Evolutionary conservation across 169 alveolate genomes (phyloP), one percentile per base, ranked within the genome.

Genomic region (Besnoitia besnoiti): DNA sequence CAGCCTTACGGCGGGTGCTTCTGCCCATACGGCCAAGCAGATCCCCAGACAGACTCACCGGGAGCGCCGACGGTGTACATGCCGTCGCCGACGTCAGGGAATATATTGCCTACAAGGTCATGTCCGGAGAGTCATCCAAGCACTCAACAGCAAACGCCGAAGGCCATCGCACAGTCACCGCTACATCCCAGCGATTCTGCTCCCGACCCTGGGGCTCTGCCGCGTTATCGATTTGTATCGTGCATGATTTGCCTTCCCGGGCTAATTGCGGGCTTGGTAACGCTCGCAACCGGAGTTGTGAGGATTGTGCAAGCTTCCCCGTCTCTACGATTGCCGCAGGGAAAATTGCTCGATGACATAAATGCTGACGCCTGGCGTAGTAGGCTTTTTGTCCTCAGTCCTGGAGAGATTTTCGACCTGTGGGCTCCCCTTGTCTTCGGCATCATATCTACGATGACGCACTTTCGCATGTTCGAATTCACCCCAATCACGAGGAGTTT

Each of bases 61-160:
- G 87, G 87, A 21, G 87, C 87, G 12, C 87, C 87, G n/a, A 77
- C 87, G 14, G 87, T 77, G 42, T 77, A 77, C 61, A 77, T 77
- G 87, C 87, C 87, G 47, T 77, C 87, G 50, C 87, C 87, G 35
- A 42, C 40, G 40, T 77, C 87, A 0, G 87, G 87, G n/a, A 46
- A 30, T 39, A 59, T 46, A 16, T 27, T 30, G 33, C 87, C 87
- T 77, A 51, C 59, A 19, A 37, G 59, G 39, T 37, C 14, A 24
- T 42, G 21, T 37, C 87, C 87, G 14, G 87, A 39, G 40, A 0
- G 12, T 39, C 61, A 46, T 33, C 44, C 80, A 0, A 67, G 19
- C 80, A 0, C 27, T 67, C 7, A 37, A 33, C 24, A 35, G 46
- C 46, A 27, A n/a, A 0, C 44, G 24, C 40, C 46, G 33, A 27